phyloP scores from a whole-genome alignment of 768 basidiomycete species.

The Psilocybe sp. region DNA sequence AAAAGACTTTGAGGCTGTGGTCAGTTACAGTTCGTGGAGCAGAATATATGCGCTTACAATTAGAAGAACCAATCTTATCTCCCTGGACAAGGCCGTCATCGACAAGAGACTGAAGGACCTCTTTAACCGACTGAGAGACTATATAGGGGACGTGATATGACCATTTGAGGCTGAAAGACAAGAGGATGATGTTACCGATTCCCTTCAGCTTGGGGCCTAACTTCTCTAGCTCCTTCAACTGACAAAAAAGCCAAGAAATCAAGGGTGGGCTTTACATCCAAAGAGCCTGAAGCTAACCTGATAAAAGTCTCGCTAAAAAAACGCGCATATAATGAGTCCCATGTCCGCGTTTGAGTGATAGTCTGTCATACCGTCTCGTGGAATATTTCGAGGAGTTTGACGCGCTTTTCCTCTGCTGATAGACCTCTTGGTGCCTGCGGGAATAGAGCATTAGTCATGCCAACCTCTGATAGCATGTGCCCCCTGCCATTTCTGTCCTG shows the following conservation, averaged over 20 bases:
- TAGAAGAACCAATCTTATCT: constrained; percentile 94
- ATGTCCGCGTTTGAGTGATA: neutral
- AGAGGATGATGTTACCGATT: constrained; percentile 54
- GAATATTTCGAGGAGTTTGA: constrained; percentile 88
- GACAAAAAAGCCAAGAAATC: neutral
- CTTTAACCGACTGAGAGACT: constrained; percentile 92
- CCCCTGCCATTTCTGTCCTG: no score
- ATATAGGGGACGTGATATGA: neutral
- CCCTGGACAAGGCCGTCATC: constrained; percentile 83
- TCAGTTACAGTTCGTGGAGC: constrained; percentile 22
- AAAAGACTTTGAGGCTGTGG: constrained; percentile 62
- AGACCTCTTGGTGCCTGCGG: constrained; percentile 76
- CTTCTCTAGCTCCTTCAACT: constrained; percentile 94
- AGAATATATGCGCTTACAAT: constrained; percentile 56
- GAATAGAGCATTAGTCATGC: no score
- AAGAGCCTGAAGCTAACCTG: constrained; percentile 11
- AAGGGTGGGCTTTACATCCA: no score
- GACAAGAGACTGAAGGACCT: constrained; percentile 82
- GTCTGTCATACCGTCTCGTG: constrained; percentile 69
- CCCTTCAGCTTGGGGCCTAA: constrained; percentile 86
- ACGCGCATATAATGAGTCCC: neutral
- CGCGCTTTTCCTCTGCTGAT: constrained; percentile 86
- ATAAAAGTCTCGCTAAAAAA: constrained; percentile 22
- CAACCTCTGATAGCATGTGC: no score
- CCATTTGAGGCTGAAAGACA: neutral